phyloP scores from a whole-genome alignment of 1,139 yeast genomes.

The Sugiyamaella pinicola region DNA sequence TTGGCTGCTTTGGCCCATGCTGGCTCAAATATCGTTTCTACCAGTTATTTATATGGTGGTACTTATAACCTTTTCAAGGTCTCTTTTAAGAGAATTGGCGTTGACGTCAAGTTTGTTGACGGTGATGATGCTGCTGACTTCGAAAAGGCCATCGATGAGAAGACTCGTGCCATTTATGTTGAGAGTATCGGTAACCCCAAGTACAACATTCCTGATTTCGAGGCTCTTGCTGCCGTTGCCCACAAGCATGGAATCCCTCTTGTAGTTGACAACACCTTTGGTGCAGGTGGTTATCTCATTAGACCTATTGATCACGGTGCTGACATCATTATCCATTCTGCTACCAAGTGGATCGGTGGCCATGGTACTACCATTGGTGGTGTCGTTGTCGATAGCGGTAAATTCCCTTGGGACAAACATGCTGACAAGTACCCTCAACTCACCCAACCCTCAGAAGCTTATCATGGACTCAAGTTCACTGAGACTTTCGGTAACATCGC shows the following conservation, averaged over 20 bases:
- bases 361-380: conserved; percentile 97
- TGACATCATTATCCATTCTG: conserved; percentile 82
- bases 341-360: conserved; percentile 98
- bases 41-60: conserved; percentile 93
- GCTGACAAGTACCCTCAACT: conserved; percentile 88
- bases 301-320: conserved; percentile 90
- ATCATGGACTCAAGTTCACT: conserved; percentile 82
- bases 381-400: conserved; percentile 84
- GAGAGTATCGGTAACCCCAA: conserved; percentile 95
- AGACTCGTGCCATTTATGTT: conserved; percentile 85
- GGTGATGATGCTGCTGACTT: conserved; percentile 75
- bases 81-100: conserved; percentile 83
- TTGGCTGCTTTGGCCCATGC: conserved; percentile 79
- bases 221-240: conserved; percentile 71
- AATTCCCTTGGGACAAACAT: conserved; percentile 85
- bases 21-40: conserved; percentile 87
- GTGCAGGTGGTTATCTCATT: conserved; percentile 91
- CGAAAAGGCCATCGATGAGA: conserved; percentile 72
- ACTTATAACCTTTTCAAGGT: conserved; percentile 94
- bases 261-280: conserved; percentile 95
- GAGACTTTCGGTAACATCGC: conserved; percentile 84
- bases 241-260: conserved; percentile 89
- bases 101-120: conserved; percentile 78
- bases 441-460: conserved; percentile 86
- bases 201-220: conserved; percentile 90